Base-by-base conservation (phyloP, 495 filamentous ascomycete species). In the Talaromyces wortmannii region DNA sequence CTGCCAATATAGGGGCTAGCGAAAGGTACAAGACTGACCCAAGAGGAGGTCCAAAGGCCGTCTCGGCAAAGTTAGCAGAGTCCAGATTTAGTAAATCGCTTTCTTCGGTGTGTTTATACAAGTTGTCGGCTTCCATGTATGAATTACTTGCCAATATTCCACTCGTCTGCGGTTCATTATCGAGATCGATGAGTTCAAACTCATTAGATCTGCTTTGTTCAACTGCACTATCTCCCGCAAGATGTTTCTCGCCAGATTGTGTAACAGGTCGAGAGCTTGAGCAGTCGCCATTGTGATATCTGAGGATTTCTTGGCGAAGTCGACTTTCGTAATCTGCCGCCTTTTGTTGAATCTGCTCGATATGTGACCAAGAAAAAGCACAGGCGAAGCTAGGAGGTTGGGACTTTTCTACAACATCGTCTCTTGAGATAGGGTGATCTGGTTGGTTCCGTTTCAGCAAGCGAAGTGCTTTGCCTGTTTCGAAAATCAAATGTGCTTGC, bases 301-400 rank as follows among this genome's bases (percentile, higher is more conserved):
- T 68, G 32, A 69, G 57, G 10, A 78, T 73, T 48, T 74, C 75
- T 23, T 59, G 55, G 18, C 75, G 73, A 18, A 78, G 68, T 29
- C 73, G 70, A 6, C 62, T 60, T 64, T 89, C 85, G 61, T 91
- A 92, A 23, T 76, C 64, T 44, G 78, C 70, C 2, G 86, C 87
- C 52, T 80, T 83, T 7, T 59, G 63, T 55, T 87, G 81, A 40
- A 89, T 72, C 44, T 64, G 58, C 50, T 87, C 81, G 15, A 96
- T 83, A 53, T 86, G 81, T 47, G 78, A 67, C 91, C 92, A 95
- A 3, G 83, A 81, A 53, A 87, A 92, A 33, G 81, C 80, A 87
- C 86, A 94, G 30, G 84, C 73, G 11, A 95, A 68, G 16, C 60
- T 67, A 2, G 87, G 85, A 36, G 80, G 75, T 18, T 73, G 67